These are phyloP conservation scores for Penicillium thymicola DNA, from an alignment of 2,329 filamentous ascomycete genomes.

Conservation along the genomic window DNA sequence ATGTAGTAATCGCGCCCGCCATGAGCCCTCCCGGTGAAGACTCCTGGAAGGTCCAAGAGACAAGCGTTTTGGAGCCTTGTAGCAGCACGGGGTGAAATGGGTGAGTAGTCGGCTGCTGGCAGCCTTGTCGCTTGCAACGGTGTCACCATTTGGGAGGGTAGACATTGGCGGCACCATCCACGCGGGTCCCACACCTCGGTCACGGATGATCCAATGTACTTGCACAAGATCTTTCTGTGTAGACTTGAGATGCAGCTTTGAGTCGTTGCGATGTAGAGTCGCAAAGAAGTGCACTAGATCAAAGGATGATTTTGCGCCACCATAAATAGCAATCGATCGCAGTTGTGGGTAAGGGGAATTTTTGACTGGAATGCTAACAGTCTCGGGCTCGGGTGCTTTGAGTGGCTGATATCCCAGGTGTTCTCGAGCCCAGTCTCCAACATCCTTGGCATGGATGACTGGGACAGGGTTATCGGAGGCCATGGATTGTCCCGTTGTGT, in stretches of 20 bases:
- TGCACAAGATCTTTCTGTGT: slow-evolving; percentile 12
- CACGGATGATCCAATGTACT: slow-evolving; percentile 26
- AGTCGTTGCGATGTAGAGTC: slow-evolving; percentile 19
- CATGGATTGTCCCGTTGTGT: not conserved
- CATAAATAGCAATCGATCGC: slow-evolving; percentile 22
- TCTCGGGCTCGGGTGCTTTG: not conserved
- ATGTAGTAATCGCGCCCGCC: slow-evolving; percentile 19
- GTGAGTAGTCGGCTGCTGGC: slow-evolving; percentile 21
- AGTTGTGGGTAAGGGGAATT: not conserved
- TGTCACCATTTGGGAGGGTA: slow-evolving; percentile 14
- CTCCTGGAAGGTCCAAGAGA: not conserved
- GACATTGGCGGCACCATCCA: slow-evolving; percentile 26
- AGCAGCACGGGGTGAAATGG: slow-evolving; percentile 18
- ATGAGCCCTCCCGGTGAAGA: slow-evolving; percentile 20
- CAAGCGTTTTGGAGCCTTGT: slow-evolving; percentile 18
- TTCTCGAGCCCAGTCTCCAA: slow-evolving; percentile 22
- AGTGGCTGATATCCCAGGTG: slow-evolving; percentile 24
- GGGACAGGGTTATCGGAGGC: not conserved
- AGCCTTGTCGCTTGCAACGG: slow-evolving; percentile 23
- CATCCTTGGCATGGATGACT: slow-evolving; percentile 23
- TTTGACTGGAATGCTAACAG: not conserved
- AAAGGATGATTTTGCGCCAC: slow-evolving; percentile 28
- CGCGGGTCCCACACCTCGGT: slow-evolving; percentile 18
- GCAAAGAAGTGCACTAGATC: slow-evolving; percentile 28
- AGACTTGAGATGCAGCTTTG: slow-evolving; percentile 8